Base-by-base conservation (phyloP, 75 land plant genomes). In the Chamaecyparis obtusa region DNA sequence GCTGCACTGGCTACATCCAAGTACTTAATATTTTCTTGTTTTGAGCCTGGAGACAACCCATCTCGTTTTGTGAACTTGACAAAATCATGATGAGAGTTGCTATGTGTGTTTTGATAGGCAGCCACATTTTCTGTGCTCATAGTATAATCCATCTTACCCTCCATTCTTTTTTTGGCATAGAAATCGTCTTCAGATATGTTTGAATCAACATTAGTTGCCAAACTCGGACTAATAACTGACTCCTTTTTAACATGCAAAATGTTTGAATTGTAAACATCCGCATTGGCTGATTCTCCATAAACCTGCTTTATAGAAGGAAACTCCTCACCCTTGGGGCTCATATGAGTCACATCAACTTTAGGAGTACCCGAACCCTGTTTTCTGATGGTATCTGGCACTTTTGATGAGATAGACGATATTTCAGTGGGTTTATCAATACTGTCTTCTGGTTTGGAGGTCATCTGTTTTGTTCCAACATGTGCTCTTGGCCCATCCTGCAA, bases 1-100 rank as follows among this genome's bases (percentile, higher is more conserved):
- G 96, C 94, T 69, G 96, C 96, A 84, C 88, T 89, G 55, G 91
- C 93, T 16, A 89, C 96, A 86, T 93, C 93, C 37, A 10, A 87
- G 86, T 93, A 93, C 84, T 87, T 89, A 54, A 85, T 41, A 46
- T 21, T 46, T 81, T 46, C 83, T 81, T 41, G 83, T 81, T 46
- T 81, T 24, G n/a, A 37, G 46, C 30, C 51, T 46, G 48, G 30
- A 46, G 46, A 43, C 11, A 21, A 3, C 49, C 15, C 83, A 81
- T 44, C 54, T 21, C 5, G 27, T 32, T 74, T 74, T 30, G 76
- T 13, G 11, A 74, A 74, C 76, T 32, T 74, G 16, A 74, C 76
- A 74, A 74, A 74, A 33, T 74, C 76, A 74, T 74, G 76, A 33
- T 74, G 13, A 13, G 76, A 13, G 36, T 74, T 33, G 76, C 33